Base-by-base conservation (phyloP, 2,329 filamentous ascomycete species). In the Calonectria montana region DNA sequence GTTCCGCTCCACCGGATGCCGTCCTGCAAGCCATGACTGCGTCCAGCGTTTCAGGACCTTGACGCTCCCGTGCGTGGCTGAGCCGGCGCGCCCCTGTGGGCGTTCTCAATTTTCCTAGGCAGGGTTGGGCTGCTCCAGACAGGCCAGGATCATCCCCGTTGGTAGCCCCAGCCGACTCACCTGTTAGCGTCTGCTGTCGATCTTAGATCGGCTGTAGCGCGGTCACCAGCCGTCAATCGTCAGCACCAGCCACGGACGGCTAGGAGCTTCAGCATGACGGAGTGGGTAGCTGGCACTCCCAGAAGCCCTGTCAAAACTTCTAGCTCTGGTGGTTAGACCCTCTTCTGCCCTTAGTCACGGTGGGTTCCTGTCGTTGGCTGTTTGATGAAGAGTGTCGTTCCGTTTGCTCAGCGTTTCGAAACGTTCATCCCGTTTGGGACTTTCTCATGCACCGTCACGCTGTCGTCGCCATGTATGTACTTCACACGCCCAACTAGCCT, bases 151-250 rank as follows among this genome's bases (percentile, higher is more conserved):
- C 39, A 65, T 45, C 69, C 69, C 70, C 62, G 72, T 61, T 73
- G 57, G 39, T 39, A 45, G 63, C 65, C 67, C 67, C 70, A 67
- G 74, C 71, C 59, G 71, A 39, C 55, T 65, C 65, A 65, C 70
- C 70, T 68, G 59, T 47, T 75, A 76, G 64, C 18, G 55, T 45
- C 65, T 68, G 23, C 69, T 69, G 76, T 75, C 75, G 77, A 79
- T 79, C 77, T 76, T 71, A 75, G 77, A 79, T 79, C 77, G 72
- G 63, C 76, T 74, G 75, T 79, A 78, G 77, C 69, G 75, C 67
- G 55, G 43, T 70, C 31, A 53, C 73, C 70, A 78, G 77, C 73
- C 77, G 77, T 78, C 74, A 79, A 78, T 78, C 72, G 70, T 73
- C 69, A 77, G 76, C 72, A 75, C 71, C 71, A 53, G 71, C 70